Evolutionary conservation across 495 filamentous ascomycete species (phyloP).

Genomic region (Hypoxylon fuscum): DNA sequence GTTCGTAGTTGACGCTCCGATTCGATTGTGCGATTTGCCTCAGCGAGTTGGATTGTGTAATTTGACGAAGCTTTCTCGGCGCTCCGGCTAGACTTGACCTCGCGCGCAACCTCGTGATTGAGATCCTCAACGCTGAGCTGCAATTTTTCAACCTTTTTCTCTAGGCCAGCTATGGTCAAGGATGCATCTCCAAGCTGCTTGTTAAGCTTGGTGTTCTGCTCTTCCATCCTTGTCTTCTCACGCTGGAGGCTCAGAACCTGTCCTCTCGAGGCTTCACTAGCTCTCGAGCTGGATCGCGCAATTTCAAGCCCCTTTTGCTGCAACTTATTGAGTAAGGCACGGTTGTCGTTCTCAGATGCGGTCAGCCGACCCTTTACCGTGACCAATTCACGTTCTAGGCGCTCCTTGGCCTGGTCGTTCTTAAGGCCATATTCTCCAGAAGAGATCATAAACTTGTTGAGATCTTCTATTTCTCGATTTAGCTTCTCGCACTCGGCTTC

Average conservation of each 20-base stretch:
- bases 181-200: slow-evolving; percentile 91
- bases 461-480: slow-evolving; percentile 76
- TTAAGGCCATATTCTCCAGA: slow-evolving; percentile 86
- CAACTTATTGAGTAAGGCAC: slow-evolving; percentile 92
- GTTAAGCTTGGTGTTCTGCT: slow-evolving; percentile 80
- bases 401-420: slow-evolving; percentile 92
- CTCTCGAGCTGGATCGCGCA: slow-evolving; percentile 85
- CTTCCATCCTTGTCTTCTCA: slow-evolving; percentile 85
- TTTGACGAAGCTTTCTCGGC: slow-evolving; percentile 92
- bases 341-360: slow-evolving; percentile 97
- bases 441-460: slow-evolving; percentile 84
- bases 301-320: slow-evolving; percentile 99
- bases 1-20: slow-evolving; percentile 85
- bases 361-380: slow-evolving; percentile 89
- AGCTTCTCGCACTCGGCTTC: slow-evolving; percentile 80
- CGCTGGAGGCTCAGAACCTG: slow-evolving; percentile 79
- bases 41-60: slow-evolving; percentile 82
- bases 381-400: slow-evolving; percentile 89
- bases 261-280: slow-evolving; percentile 83
- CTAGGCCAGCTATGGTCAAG: slow-evolving; percentile 81
- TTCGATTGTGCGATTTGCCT: slow-evolving; percentile 88
- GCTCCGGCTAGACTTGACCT: slow-evolving; percentile 89
- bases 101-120: slow-evolving; percentile 89
- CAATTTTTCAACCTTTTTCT: slow-evolving; percentile 97
- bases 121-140: slow-evolving; percentile 89